Evolutionary conservation across 1,284 basidiomycete species (phyloP), one percentile per base, ranked within the genome.

Genomic region (Rhodotorula sp.): DNA sequence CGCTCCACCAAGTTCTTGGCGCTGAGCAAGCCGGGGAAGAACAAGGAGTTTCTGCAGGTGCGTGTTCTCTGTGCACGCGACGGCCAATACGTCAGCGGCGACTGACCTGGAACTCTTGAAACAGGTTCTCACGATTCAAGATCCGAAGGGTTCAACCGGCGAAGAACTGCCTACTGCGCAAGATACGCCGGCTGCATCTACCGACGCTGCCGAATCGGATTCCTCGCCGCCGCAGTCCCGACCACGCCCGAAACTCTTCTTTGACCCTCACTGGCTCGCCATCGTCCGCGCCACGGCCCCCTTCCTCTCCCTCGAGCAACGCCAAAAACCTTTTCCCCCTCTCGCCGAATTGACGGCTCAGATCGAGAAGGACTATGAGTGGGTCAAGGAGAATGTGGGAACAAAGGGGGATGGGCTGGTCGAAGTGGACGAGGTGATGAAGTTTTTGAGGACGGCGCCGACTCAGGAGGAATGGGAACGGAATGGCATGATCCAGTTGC

Each of bases 261-360:
- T 87, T 80, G 92, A 96, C 79, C 88, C 89, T 5, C 86, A 93
- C 80, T 99, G 95, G 96, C 87, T 99, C 30, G 94, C 94, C 0
- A 93, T 98, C 79, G 89, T 88, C 0, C 89, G 91, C 8, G 93
- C 91, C 0, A 89, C 95, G 75, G 88, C 95, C 75, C 87, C 88
- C 0, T 89, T 86, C 81, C 85, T 98, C 71, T 88, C 90, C 1
- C 78, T 82, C 3, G 82, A 83, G 0, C 79, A 80, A 7, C 83
- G 80, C 7, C 79, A 80, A 14, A 73, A 82, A 1, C 89, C 67
- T 2, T 73, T 92, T 69, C 90, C 91, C 0, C 84, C 87, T 58
- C 79, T 81, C 2, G 82, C 85, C 5, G 84, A 89, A 0, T 82
- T 71, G 3, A 64, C 78, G 18, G 62, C 86, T 22, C 82, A 88